Conservation (phyloP, 2,329 filamentous ascomycete genomes). For the Fusarium longipes region DNA sequence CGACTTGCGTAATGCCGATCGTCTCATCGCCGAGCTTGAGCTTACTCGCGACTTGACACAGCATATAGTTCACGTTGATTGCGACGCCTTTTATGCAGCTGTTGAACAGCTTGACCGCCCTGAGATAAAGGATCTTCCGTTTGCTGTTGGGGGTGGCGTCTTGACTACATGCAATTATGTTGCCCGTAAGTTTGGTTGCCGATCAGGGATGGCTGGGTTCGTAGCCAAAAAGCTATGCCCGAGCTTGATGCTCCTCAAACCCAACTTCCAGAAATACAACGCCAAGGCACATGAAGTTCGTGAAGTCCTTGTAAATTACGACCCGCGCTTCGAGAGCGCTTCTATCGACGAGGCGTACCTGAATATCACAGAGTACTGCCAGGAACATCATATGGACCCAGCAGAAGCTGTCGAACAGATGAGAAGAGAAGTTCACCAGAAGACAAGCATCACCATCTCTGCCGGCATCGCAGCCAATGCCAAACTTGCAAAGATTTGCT, state of each 20-base stretch:
- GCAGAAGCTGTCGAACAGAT: constrained; percentile 82
- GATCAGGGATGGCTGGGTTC: constrained; percentile 95
- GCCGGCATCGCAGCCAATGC: constrained; percentile 95
- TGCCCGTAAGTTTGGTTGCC: constrained; percentile 88
- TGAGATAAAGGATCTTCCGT: constrained; percentile 86
- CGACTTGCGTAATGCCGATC: constrained; percentile 81
- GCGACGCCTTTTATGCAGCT: constrained; percentile 96
- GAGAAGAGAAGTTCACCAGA: constrained; percentile 78
- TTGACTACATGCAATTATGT: constrained; percentile 84
- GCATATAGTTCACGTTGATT: constrained; percentile 90
- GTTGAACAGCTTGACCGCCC: constrained; percentile 88
- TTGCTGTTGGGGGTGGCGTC: constrained; percentile 83
- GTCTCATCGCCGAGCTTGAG: constrained; percentile 84
- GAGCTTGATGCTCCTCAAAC: constrained; percentile 80
- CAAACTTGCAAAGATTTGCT: constrained; percentile 93
- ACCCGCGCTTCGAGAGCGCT: constrained; percentile 89
- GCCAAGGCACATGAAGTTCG: constrained; percentile 91
- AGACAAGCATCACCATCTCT: constrained; percentile 86
- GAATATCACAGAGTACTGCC: constrained; percentile 90
- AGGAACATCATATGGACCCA: constrained; percentile 72
- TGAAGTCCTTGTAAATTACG: constrained; percentile 84
- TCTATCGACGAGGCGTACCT: constrained; percentile 97
- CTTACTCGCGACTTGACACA: constrained; percentile 83
- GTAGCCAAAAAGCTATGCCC: constrained; percentile 96
- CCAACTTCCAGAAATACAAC: constrained; percentile 91